Percentiles rank a stretch among this genome's conserved stretches.
These are phyloP conservation scores for Paspalum notatum DNA, from an alignment of 176 grass and related monocot species.

Conservation along the genomic window DNA sequence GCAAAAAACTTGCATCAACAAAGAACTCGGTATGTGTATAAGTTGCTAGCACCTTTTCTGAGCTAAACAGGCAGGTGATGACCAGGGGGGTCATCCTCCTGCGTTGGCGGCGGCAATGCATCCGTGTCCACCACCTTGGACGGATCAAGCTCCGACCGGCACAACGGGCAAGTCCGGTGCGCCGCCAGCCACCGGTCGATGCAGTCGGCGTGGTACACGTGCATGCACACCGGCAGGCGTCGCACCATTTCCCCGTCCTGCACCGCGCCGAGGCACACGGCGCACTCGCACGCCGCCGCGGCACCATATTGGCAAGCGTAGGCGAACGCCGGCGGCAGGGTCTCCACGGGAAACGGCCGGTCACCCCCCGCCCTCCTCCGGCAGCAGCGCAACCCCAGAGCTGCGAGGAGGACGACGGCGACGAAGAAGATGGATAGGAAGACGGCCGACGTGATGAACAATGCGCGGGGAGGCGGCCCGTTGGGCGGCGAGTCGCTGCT, in stretches of 20 bases:
- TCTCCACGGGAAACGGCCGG: neutral
- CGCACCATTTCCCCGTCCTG: constrained; percentile 48
- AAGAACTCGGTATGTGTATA: no score
- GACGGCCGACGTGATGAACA: neutral
- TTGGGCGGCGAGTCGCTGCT: neutral
- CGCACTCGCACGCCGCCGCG: constrained; percentile 20
- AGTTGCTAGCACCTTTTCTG: neutral
- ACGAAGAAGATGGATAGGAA: neutral
- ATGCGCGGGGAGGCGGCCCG: neutral
- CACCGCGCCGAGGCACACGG: constrained; percentile 38
- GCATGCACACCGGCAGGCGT: constrained; percentile 36
- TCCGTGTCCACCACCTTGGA: neutral
- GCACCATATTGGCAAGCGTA: neutral
- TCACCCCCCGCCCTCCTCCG: neutral
- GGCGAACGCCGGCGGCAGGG: neutral
- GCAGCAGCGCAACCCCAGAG: neutral
- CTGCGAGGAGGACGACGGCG: neutral
- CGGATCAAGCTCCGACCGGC: neutral
- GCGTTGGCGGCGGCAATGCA: neutral
- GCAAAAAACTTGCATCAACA: no score
- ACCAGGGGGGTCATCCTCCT: neutral
- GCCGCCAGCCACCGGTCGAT: constrained; percentile 46
- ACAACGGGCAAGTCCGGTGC: constrained; percentile 41
- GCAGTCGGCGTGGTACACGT: constrained; percentile 49
- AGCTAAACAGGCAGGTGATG: neutral